Evolutionary conservation across 768 basidiomycete species (phyloP).

Genomic region (Stropharia rugosoannulata): DNA sequence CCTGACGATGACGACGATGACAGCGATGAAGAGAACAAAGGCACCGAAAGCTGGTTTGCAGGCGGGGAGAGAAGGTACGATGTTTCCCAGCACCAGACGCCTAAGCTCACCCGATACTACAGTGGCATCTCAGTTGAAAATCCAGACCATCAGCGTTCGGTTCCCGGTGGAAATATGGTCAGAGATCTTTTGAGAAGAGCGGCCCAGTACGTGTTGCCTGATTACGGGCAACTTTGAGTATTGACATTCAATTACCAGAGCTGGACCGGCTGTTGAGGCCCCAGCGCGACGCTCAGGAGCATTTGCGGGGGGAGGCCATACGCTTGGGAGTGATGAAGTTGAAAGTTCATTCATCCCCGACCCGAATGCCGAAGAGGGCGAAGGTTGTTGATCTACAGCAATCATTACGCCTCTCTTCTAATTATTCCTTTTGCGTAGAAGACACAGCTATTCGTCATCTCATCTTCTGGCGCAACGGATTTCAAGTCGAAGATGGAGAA

Average conservation of each 20-base stretch:
- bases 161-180: slow-evolving; percentile 60
- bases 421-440: slow-evolving; percentile 25
- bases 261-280: slow-evolving; percentile 19
- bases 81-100: slow-evolving; percentile 1
- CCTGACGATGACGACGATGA: slow-evolving; percentile 54
- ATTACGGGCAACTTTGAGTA: neutral
- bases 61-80: slow-evolving; percentile 90
- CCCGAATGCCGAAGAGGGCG: slow-evolving; percentile 41
- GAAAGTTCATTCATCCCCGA: slow-evolving; percentile 78
- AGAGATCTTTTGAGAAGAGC: slow-evolving; percentile 79
- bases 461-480: slow-evolving; percentile 93
- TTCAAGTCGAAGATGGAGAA: slow-evolving; percentile 86
- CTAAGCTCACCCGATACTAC: slow-evolving; percentile 3
- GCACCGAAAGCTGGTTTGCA: slow-evolving; percentile 77
- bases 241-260: slow-evolving; percentile 13
- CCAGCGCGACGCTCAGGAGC: slow-evolving; percentile 20
- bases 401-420: neutral
- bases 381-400: slow-evolving; percentile 18
- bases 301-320: slow-evolving; percentile 79
- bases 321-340: slow-evolving; percentile 88
- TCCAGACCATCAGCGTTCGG: slow-evolving; percentile 52
- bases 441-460: slow-evolving; percentile 69
- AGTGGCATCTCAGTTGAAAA: slow-evolving; percentile 91
- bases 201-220: slow-evolving; percentile 55
- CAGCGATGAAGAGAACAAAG: slow-evolving; percentile 45